Percentiles rank a stretch among this genome's conserved stretches.
Conservation (phyloP, 345 rosid genomes). For the Eutrema heterophyllum region DNA sequence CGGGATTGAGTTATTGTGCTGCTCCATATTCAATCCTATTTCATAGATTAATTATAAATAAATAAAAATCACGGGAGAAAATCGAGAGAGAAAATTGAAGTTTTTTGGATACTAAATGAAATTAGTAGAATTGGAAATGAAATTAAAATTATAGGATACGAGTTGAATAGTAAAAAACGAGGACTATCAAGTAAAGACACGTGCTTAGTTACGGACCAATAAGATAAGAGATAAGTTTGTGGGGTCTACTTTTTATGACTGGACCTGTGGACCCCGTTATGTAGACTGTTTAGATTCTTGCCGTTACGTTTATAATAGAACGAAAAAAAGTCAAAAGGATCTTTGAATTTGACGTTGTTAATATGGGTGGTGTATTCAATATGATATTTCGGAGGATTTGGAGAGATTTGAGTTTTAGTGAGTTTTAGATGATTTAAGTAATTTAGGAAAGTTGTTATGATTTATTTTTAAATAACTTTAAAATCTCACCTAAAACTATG, state of each 20-base stretch:
- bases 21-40: constrained; percentile 22
- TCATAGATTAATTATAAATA: neutral
- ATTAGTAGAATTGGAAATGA: neutral
- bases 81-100: neutral
- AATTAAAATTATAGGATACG: neutral
- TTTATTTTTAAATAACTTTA: too few species aligned
- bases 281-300: constrained; percentile 24
- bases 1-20: constrained; percentile 6
- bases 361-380: too few species aligned
- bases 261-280: neutral
- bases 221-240: neutral
- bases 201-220: neutral
- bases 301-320: constrained; percentile 14
- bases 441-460: too few species aligned
- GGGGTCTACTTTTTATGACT: constrained; percentile 4
- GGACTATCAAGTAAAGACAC: neutral
- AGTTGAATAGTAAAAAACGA: neutral
- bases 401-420: too few species aligned
- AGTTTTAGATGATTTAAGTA: too few species aligned
- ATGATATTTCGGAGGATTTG: too few species aligned
- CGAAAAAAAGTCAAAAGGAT: neutral
- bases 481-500: too few species aligned
- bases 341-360: neutral
- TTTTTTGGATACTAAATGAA: neutral
- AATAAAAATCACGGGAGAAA: neutral